Evolutionary conservation across 164 flowering plant genomes (phyloP), one percentile per base, ranked within the genome.

Genomic region (Piper longum): DNA sequence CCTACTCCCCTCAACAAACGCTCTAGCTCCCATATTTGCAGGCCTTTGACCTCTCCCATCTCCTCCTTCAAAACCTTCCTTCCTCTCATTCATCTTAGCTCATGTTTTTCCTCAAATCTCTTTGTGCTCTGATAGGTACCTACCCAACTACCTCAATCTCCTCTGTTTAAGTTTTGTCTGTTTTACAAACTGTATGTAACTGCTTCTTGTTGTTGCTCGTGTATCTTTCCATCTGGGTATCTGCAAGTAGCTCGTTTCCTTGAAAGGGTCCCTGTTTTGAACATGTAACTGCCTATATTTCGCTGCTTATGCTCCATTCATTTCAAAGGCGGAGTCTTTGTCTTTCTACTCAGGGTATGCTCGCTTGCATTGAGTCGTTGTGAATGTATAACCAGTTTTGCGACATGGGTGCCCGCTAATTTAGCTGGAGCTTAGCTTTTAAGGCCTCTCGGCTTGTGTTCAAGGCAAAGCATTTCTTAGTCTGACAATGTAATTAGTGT

Each of bases 401-500:
- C 36, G 63, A 67, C 69, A 79, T 79, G 83, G 80, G 72, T 71
- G 72, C 63, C 73, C 84, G 82, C 67, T 84, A 79, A 74, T 67
- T 60, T 66, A 39, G 14, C 57, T 36, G 5, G 41, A 45, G 51
- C 41, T 45, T 7, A 52, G 42, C 14, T 17, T 18, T 63, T n/a
- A 62, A n/a, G 42, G 55, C 14, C 62, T n/a, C 43, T 51, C 40
- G 44, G 17, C 48, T 62, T 40, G 12, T 19, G 65, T 41, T n/a
- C 60, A 55, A 63, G 52, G 63, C 16, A 42, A 45, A 54, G 40
- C 61, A 18, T 14, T 26, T 55, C n/a, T 56, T 51, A 62, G 7
- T 56, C 40, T 19, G 59, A 77, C 56, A 77, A 80, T 74, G 83
- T 80, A 80, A 75, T 13, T 69, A 61, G 59, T 41, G 62, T 26